Percentiles rank a stretch among this genome's conserved stretches.
Conservation (phyloP, 2,329 filamentous ascomycete genomes). For the Colletotrichum abscissum region DNA sequence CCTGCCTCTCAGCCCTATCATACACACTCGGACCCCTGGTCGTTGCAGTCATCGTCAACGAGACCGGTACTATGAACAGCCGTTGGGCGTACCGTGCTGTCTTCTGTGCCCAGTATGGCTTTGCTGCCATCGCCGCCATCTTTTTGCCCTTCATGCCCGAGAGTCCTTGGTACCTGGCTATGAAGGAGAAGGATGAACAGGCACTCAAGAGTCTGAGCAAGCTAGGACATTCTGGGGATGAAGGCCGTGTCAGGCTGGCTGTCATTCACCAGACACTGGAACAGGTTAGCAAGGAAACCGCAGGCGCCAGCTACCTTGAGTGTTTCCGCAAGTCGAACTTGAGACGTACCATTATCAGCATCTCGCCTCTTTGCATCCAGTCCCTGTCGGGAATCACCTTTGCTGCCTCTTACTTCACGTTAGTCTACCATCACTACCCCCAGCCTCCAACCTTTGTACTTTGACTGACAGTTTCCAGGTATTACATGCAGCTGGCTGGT, state of each 20-base stretch:
- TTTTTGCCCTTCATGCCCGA: constrained; percentile 53
- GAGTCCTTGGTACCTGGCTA: constrained; percentile 54
- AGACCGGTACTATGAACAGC: constrained; percentile 39
- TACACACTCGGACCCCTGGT: constrained; percentile 42
- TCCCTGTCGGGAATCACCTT: constrained; percentile 29
- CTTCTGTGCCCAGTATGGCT: constrained; percentile 47
- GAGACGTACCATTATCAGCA: constrained; percentile 52
- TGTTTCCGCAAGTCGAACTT: constrained; percentile 53
- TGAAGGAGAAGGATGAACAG: constrained; percentile 45
- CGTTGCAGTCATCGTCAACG: constrained; percentile 46
- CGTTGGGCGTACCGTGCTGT: constrained; percentile 48
- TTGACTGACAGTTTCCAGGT: constrained; percentile 30
- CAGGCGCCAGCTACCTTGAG: constrained; percentile 50
- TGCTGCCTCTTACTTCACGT: constrained; percentile 47
- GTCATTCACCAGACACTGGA: constrained; percentile 46
- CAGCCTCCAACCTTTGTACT: background rate
- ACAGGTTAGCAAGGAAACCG: constrained; percentile 43
- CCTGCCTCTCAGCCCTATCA: constrained; percentile 41
- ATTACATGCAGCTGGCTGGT: constrained; percentile 56
- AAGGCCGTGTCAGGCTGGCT: constrained; percentile 44
- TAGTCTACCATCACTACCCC: constrained; percentile 48
- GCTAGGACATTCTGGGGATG: constrained; percentile 43
- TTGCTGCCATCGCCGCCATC: constrained; percentile 43
- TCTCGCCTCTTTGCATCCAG: constrained; percentile 49
- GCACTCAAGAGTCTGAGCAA: constrained; percentile 48